Base-by-base conservation (phyloP, 1,284 basidiomycete genomes). In the Pseudozyma tsukubaensis region DNA sequence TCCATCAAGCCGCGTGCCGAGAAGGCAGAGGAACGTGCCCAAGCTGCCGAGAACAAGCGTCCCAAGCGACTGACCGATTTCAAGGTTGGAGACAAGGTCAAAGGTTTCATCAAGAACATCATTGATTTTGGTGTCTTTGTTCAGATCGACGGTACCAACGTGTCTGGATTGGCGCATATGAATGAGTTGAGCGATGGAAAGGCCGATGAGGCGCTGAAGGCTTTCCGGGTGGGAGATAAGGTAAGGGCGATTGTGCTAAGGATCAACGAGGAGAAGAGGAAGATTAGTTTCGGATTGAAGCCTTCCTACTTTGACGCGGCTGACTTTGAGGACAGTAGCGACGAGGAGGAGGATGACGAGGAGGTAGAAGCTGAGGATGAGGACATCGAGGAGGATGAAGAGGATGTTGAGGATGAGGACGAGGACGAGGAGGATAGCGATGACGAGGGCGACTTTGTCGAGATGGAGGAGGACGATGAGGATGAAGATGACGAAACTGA, bases 111-210 rank as follows among this genome's bases (percentile, higher is more conserved):
- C 45, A 80, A 85, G 57, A 80, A 78, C 40, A 88, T 95, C 11
- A 92, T 94, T 85, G 89, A 90, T 39, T 99, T 93, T 80, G 97
- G 97, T 16, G 88, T 97, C 40, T 98, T 99, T 86, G 90, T 99
- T 56, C 89, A 92, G 83, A 91, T 98, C 44, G 90, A 92, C 11
- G 91, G 89, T 14, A 91, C 92, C 1, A 91, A 91, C 78, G 87
- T 98, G 51, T 91, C 89, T 60, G 97, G 97, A 6, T 87, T 99
- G 11, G 98, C 96, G 84, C 97, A 99, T 86, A 94, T 94, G 85
- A 77, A 72, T 56, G 68, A 75, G 57, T 42, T 76, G 21, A 63
- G 66, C 21, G 75, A 69, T 50, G 64, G 65, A 29, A 60, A 73
- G 58, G 18, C 66, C 18, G 66, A 87, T 29, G 86, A 92, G 60